Percentiles rank a stretch among this genome's conserved stretches.
Evolutionary conservation across 1,284 basidiomycete species (phyloP).

Genomic region (Microbotryum saponariae): DNA sequence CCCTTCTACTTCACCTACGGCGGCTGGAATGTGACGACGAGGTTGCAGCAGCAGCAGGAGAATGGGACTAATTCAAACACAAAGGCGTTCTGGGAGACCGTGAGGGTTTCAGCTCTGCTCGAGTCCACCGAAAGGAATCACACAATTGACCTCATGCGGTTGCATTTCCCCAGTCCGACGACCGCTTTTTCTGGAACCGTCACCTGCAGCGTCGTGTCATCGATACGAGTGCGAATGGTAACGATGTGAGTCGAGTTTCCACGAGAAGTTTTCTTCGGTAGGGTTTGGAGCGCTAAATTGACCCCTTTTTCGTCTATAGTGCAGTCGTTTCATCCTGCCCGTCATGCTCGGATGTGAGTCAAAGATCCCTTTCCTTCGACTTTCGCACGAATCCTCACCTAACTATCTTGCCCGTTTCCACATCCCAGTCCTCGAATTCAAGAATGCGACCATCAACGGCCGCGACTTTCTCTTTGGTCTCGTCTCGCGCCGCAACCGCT

Average conservation of each 20-base stretch:
- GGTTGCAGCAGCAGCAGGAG: conserved; percentile 74
- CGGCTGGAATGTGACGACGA: conserved; percentile 74
- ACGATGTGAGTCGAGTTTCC: conserved; percentile 54
- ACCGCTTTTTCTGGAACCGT: conserved; percentile 98
- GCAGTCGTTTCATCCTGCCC: conserved; percentile 81
- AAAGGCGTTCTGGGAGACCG: conserved; percentile 55
- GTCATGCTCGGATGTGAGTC: conserved; percentile 78
- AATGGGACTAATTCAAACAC: conserved; percentile 25
- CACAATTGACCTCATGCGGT: not conserved
- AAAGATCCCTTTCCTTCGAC: no score
- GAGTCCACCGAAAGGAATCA: not conserved
- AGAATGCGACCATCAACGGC: conserved; percentile 66
- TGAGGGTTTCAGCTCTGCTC: conserved; percentile 46
- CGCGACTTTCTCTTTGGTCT: conserved; percentile 76
- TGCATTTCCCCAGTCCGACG: conserved; percentile 59
- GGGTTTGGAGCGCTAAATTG: not conserved
- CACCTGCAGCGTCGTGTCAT: conserved; percentile 66
- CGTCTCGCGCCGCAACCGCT: conserved; percentile 85
- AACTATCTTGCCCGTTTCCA: no score
- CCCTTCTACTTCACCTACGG: conserved; percentile 83
- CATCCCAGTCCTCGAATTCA: conserved; percentile 71
- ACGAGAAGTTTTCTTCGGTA: not conserved
- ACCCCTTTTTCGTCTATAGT: conserved; percentile 45
- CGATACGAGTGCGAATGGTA: conserved; percentile 50
- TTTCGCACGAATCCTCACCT: no score